Percentiles rank a stretch among this genome's conserved stretches.
phyloP scores from a whole-genome alignment of 768 basidiomycete species.

The Cystofilobasidium capitatum region DNA sequence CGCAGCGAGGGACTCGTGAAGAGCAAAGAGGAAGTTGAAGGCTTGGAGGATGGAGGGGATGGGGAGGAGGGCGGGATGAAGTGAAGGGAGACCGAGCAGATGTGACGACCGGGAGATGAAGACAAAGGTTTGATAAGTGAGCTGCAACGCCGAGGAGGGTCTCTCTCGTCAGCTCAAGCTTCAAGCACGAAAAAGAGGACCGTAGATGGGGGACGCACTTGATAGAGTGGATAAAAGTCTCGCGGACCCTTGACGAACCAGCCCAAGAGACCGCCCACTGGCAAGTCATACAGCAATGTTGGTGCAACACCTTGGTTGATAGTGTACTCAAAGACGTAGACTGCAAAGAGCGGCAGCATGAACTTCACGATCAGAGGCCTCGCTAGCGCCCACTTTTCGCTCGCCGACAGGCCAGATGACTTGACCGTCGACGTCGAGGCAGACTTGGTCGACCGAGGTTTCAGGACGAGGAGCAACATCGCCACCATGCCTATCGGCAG shows the following conservation, averaged over 20 bases:
- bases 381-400: constrained; percentile 72
- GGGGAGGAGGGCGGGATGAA: constrained; percentile 59
- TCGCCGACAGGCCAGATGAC: constrained; percentile 50
- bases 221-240: constrained; percentile 94
- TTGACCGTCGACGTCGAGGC: constrained; percentile 29
- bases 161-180: not conserved
- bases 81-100: constrained; percentile 68
- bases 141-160: not conserved
- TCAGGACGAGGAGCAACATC: not conserved
- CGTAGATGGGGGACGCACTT: constrained; percentile 45
- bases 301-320: constrained; percentile 92
- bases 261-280: constrained; percentile 55
- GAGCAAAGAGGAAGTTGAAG: constrained; percentile 50
- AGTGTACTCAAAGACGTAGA: constrained; percentile 73
- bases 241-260: constrained; percentile 71
- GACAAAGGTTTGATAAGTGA: constrained; percentile 55
- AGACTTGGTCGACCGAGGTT: constrained; percentile 40
- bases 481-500: constrained; percentile 22
- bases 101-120: constrained; percentile 88
- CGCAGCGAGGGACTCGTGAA: constrained; percentile 63
- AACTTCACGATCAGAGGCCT: constrained; percentile 55
- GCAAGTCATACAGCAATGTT: constrained; percentile 78
- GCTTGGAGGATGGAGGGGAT: constrained; percentile 69
- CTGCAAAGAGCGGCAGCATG: constrained; percentile 73
- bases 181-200: not conserved